Percentiles rank a stretch among this genome's conserved stretches.
phyloP scores from a whole-genome alignment of 768 basidiomycete species.

The Wakefieldia striispora region DNA sequence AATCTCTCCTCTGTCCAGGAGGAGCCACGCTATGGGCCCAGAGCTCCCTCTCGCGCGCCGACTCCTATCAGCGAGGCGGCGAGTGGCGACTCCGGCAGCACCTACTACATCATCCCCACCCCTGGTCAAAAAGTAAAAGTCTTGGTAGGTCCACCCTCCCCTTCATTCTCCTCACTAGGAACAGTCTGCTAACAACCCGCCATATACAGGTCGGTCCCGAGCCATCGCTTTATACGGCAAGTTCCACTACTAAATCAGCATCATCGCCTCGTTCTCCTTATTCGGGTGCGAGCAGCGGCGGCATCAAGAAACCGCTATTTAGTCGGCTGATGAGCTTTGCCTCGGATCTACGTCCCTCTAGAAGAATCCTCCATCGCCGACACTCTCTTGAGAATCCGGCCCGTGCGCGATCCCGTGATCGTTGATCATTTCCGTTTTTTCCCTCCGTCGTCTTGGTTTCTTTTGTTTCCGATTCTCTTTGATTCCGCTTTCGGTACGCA shows the following conservation, averaged over 20 bases:
- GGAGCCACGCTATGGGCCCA: slow-evolving; percentile 32
- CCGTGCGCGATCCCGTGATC: slow-evolving; percentile 22
- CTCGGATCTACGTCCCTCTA: slow-evolving; percentile 42
- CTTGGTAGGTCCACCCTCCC: slow-evolving; percentile 48
- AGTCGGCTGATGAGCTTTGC: slow-evolving; percentile 56
- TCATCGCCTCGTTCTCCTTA: slow-evolving; percentile 44
- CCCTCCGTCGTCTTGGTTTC: too few species aligned
- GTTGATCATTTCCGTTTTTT: slow-evolving; percentile 10
- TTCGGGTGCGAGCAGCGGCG: slow-evolving; percentile 23
- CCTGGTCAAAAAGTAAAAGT: slow-evolving; percentile 75
- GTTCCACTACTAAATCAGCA: slow-evolving; percentile 57
- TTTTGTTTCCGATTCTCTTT: background rate
- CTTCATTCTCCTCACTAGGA: slow-evolving; percentile 1
- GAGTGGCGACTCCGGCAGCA: slow-evolving; percentile 61
- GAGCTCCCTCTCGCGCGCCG: slow-evolving; percentile 35
- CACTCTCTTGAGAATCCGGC: slow-evolving; percentile 44
- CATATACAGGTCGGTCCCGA: slow-evolving; percentile 40
- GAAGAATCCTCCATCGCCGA: slow-evolving; percentile 44
- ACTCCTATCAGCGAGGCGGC: slow-evolving; percentile 36
- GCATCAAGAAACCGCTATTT: slow-evolving; percentile 56
- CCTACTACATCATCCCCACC: slow-evolving; percentile 71
- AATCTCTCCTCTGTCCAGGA: slow-evolving; percentile 38
- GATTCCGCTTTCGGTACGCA: background rate
- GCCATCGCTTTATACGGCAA: slow-evolving; percentile 54
- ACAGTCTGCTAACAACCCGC: slow-evolving; percentile 29